Evolutionary conservation across 495 filamentous ascomycete species (phyloP), one percentile per base, ranked within the genome.

Genomic region (Barbatosphaeria neglecta): DNA sequence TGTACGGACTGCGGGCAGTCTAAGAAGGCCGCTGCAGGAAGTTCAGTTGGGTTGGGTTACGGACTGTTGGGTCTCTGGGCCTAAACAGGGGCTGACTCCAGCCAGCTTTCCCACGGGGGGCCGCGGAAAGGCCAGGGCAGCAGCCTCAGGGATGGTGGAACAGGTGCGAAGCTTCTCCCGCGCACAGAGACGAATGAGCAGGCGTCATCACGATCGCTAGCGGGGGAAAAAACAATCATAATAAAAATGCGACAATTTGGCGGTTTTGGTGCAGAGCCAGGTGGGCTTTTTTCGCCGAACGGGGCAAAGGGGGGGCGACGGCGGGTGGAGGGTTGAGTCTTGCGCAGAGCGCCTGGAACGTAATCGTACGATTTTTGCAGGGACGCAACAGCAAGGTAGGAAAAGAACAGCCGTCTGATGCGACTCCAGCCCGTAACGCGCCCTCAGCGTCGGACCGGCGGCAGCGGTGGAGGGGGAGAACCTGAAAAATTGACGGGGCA

Each of bases 361-460:
- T 9, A 43, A 53, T 55, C 57, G 51, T 53, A 55, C 49, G 54
- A 60, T 55, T 35, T 44, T 37, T 57, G 57, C 50, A 57, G 54
- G 51, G 23, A 45, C 41, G 49, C 50, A 43, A 47, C 44, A 43
- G 45, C 48, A 49, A 20, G 42, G 53, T 37, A 31, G 43, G 45
- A 37, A 22, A 19, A n/a, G 16, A 4, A 35, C 31, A 15, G 31
- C 31, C 13, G 31, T 35, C 31, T 35, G 31, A 35, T 35, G 31
- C 31, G 31, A 35, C 31, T 35, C 31, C 1, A 35, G 16, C 9
- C 31, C 31, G 13, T n/a, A 15, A 35, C n/a, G n/a, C n/a, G 13
- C 9, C 31, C 13, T 35, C 27, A 31, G 31, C 28, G 20, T 43
- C 20, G 17, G 15, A 31, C 27, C 31, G 31, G 31, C 31, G 16